These are phyloP conservation scores for Chaetoceros muelleri DNA, from an alignment of 108 stramenopile species.

Conservation along the genomic window DNA sequence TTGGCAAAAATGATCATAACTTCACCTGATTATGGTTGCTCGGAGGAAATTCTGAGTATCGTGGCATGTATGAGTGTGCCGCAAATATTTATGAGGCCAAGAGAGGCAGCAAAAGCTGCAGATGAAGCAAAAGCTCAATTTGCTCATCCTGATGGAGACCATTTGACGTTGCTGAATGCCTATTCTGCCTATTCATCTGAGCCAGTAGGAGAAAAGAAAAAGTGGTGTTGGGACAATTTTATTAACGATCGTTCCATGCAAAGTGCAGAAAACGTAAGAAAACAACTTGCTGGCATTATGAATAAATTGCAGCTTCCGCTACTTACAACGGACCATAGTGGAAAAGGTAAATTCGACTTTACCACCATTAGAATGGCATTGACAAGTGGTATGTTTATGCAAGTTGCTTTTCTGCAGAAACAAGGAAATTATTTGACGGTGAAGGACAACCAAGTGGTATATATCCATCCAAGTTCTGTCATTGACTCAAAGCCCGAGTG, in stretches of 20 bases:
- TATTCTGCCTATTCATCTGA: slow-evolving; percentile 82
- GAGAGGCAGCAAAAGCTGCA: slow-evolving; percentile 89
- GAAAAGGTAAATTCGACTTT: slow-evolving; percentile 78
- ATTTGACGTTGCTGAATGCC: slow-evolving; percentile 94
- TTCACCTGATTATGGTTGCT: slow-evolving; percentile 91
- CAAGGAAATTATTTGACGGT: slow-evolving; percentile 93
- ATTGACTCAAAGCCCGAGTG: slow-evolving; percentile 90
- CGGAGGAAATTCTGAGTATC: slow-evolving; percentile 93
- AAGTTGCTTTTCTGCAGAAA: slow-evolving; percentile 91
- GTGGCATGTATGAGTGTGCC: slow-evolving; percentile 95
- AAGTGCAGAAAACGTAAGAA: slow-evolving; percentile 84
- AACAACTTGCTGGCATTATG: slow-evolving; percentile 89
- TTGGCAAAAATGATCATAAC: slow-evolving; percentile 91
- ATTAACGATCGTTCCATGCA: slow-evolving; percentile 89
- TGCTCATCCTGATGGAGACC: slow-evolving; percentile 91
- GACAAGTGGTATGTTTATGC: slow-evolving; percentile 90
- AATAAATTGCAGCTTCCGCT: slow-evolving; percentile 76
- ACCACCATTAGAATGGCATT: slow-evolving; percentile 85
- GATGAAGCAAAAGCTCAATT: slow-evolving; percentile 99
- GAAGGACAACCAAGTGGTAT: slow-evolving; percentile 97
- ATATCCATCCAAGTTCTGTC: slow-evolving; percentile 90
- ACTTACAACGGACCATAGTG: slow-evolving; percentile 68
- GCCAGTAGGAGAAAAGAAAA: slow-evolving; percentile 69
- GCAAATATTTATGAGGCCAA: slow-evolving; percentile 93
- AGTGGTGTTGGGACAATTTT: slow-evolving; percentile 99